These are phyloP conservation scores for Rhodomyrtus tomentosa DNA, from an alignment of 345 rosid genomes.

Conservation along the genomic window DNA sequence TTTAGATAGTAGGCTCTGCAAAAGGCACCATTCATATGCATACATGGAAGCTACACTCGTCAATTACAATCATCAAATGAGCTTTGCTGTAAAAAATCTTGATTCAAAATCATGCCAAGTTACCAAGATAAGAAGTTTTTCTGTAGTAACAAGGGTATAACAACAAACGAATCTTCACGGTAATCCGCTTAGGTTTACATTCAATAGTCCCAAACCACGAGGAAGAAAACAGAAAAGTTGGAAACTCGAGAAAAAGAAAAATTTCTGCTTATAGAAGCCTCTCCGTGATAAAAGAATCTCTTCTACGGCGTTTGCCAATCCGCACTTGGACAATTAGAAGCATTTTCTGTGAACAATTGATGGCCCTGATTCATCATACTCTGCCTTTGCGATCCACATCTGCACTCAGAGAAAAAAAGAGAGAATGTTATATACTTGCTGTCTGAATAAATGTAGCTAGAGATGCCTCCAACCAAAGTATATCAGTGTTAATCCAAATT, in stretches of 20 bases:
- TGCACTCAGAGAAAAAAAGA: neutral
- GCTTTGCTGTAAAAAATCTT: neutral
- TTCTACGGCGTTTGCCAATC: neutral
- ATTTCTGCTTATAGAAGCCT: neutral
- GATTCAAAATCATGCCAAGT: neutral
- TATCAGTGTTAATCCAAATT: neutral
- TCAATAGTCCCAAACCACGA: neutral
- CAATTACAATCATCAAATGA: neutral
- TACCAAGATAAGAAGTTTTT: neutral
- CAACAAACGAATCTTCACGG: neutral
- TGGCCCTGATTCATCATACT: neutral
- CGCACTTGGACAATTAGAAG: neutral
- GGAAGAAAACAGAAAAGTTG: neutral
- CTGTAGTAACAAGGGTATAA: neutral
- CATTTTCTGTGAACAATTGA: constrained; percentile 1
- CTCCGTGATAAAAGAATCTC: neutral
- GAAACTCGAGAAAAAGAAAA: neutral
- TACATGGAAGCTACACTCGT: neutral
- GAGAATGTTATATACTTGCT: neutral
- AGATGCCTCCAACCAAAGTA: neutral
- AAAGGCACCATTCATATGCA: neutral
- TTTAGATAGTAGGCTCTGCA: neutral
- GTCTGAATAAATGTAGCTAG: neutral
- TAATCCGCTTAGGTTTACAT: neutral
- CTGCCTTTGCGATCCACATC: neutral